phyloP scores from a whole-genome alignment of 1,284 basidiomycete genomes.

The Cerrena zonata region DNA sequence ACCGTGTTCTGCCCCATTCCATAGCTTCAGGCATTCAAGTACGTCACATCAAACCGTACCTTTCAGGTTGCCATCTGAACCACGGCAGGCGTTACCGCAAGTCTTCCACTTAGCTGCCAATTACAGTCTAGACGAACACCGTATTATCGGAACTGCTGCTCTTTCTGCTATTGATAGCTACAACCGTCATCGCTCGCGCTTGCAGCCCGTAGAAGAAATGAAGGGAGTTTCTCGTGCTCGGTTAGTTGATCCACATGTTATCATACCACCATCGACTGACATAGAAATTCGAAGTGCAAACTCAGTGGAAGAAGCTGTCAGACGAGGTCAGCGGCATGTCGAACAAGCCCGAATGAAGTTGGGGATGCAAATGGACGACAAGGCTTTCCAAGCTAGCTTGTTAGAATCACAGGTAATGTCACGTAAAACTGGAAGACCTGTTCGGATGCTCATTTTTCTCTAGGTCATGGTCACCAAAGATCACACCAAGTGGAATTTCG shows the following conservation, averaged over 20 bases:
- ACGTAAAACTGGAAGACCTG: slow-evolving; percentile 1
- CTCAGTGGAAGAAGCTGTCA: slow-evolving; percentile 80
- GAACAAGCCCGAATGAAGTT: slow-evolving; percentile 85
- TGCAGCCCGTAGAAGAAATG: slow-evolving; percentile 45
- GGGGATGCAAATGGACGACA: slow-evolving; percentile 91
- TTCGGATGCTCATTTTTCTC: slow-evolving; percentile 15
- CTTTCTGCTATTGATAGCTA: slow-evolving; percentile 87
- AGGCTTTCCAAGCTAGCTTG: slow-evolving; percentile 75
- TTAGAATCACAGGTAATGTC: slow-evolving; percentile 73
- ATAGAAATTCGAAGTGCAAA: slow-evolving; percentile 43
- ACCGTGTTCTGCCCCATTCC: slow-evolving; percentile 79
- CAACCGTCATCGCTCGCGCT: slow-evolving; percentile 74
- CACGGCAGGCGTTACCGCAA: slow-evolving; percentile 67
- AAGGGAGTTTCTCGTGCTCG: slow-evolving; percentile 55
- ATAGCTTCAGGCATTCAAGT: slow-evolving; percentile 83
- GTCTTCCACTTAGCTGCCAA: slow-evolving; percentile 82
- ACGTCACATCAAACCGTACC: neutral
- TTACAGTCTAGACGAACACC: slow-evolving; percentile 64
- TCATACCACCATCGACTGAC: neutral
- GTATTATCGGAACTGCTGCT: slow-evolving; percentile 80
- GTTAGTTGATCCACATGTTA: slow-evolving; percentile 29
- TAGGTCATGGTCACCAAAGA: slow-evolving; percentile 87
- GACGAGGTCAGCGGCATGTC: slow-evolving; percentile 84
- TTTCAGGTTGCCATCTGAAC: slow-evolving; percentile 4
- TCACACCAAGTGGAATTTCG: slow-evolving; percentile 88